Evolutionary conservation across 2,329 filamentous ascomycete genomes (phyloP).

Genomic region (Exophiala sideris): DNA sequence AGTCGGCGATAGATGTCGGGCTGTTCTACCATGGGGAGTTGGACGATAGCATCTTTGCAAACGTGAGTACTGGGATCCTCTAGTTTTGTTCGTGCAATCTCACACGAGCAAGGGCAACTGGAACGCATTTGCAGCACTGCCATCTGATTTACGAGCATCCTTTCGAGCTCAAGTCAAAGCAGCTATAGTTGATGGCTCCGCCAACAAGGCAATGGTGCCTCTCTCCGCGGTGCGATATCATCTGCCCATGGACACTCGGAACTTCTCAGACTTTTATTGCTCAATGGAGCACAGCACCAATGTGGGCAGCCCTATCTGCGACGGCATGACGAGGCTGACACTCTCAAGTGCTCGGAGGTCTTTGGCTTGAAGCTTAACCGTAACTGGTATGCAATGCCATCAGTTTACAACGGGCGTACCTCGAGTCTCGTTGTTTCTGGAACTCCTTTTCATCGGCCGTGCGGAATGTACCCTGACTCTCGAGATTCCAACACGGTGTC

Average conservation of each 20-base stretch:
- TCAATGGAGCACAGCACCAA: constrained; percentile 16
- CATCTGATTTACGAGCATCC: not conserved
- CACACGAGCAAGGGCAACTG: constrained; percentile 1
- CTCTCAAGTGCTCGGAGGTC: constrained; percentile 5
- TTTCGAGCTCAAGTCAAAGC: not conserved
- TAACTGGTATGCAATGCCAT: constrained; percentile 12
- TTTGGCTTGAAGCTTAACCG: constrained; percentile 2
- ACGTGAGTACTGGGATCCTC: not conserved
- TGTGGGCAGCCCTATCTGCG: not conserved
- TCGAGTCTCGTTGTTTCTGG: constrained; percentile 10
- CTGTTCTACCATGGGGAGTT: not conserved
- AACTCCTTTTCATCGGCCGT: constrained; percentile 46
- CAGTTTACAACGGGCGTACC: constrained; percentile 20
- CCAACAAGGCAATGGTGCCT: not conserved
- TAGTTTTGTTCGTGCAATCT: not conserved
- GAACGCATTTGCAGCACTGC: constrained; percentile 16
- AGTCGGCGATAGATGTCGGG: constrained; percentile 12
- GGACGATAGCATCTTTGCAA: not conserved
- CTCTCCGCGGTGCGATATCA: constrained; percentile 10
- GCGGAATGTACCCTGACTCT: constrained; percentile 39
- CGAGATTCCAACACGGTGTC: not conserved
- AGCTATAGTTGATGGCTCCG: not conserved
- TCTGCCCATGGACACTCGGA: constrained; percentile 14
- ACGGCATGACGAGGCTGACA: not conserved
- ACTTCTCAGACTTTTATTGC: constrained; percentile 19